Conservation (phyloP, 441 rosid species). For the Bruguiera hainesii region DNA sequence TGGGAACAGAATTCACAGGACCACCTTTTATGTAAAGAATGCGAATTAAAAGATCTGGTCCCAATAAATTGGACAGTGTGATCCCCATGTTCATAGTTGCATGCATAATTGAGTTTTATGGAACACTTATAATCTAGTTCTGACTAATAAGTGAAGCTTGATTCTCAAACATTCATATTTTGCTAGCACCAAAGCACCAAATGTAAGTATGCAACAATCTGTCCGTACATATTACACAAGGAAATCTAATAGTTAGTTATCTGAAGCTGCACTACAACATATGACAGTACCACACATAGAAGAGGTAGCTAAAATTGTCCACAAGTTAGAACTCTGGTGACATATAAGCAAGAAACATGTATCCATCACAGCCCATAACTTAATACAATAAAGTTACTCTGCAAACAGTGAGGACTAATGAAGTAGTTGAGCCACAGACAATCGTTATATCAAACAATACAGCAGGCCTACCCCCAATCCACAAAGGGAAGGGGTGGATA, state of each 20-base stretch:
- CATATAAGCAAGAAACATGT: constrained; percentile 6
- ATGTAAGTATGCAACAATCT: neutral
- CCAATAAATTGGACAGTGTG: no score
- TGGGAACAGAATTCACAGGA: no score
- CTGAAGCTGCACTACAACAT: neutral
- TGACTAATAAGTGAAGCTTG: neutral
- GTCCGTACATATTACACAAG: neutral
- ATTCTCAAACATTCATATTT: neutral
- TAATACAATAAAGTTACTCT: constrained; percentile 1
- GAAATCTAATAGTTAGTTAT: neutral
- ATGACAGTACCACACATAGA: neutral
- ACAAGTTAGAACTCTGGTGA: neutral
- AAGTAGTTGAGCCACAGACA: neutral
- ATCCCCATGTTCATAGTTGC: no score
- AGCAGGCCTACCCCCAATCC: constrained; percentile 70
- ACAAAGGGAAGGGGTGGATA: constrained; percentile 57
- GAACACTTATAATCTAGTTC: no score
- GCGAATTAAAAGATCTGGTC: no score
- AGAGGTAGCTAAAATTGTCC: neutral
- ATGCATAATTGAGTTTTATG: no score
- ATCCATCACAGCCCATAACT: neutral
- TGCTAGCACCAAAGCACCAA: neutral
- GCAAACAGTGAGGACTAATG: neutral
- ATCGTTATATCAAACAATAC: neutral
- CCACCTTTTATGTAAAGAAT: no score